These are phyloP conservation scores for Blastobotrys indianensis DNA, from an alignment of 1,139 yeast species.

Conservation along the genomic window DNA sequence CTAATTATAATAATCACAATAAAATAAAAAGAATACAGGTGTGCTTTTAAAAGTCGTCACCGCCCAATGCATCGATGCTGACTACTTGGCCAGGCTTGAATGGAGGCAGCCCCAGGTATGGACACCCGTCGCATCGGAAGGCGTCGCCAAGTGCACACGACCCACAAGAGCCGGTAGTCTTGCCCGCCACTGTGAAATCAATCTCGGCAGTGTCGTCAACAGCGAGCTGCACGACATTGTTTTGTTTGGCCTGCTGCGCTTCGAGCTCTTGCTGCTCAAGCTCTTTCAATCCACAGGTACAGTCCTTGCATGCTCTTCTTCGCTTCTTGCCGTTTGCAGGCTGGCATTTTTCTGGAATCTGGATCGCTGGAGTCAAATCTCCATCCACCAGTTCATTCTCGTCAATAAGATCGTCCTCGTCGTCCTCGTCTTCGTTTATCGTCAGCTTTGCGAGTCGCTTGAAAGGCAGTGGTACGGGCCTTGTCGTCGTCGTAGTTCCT, in stretches of 20 bases:
- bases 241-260: conserved; percentile 25
- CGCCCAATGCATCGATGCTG: conserved; percentile 28
- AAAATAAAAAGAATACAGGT: neutral
- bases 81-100: conserved; percentile 89
- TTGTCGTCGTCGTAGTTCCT: conserved; percentile 2
- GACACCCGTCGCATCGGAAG: conserved; percentile 96
- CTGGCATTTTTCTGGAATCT: conserved; percentile 38
- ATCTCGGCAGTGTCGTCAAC: conserved; percentile 68
- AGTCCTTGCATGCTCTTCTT: conserved; percentile 79
- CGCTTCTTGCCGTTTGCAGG: conserved; percentile 47
- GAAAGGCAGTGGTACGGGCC: conserved; percentile 15
- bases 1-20: too few species aligned
- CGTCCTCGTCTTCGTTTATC: conserved; percentile 43
- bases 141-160: conserved; percentile 97
- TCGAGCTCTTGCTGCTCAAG: conserved; percentile 40
- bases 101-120: conserved; percentile 93
- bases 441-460: conserved; percentile 31
- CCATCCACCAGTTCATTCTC: conserved; percentile 43
- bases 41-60: conserved; percentile 32
- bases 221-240: conserved; percentile 47
- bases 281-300: conserved; percentile 94
- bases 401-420: conserved; percentile 41
- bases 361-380: conserved; percentile 35
- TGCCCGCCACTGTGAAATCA: conserved; percentile 92
- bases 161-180: conserved; percentile 86